Evolutionary conservation across 2,329 filamentous ascomycete species (phyloP).

Genomic region (Fusarium nurragi): DNA sequence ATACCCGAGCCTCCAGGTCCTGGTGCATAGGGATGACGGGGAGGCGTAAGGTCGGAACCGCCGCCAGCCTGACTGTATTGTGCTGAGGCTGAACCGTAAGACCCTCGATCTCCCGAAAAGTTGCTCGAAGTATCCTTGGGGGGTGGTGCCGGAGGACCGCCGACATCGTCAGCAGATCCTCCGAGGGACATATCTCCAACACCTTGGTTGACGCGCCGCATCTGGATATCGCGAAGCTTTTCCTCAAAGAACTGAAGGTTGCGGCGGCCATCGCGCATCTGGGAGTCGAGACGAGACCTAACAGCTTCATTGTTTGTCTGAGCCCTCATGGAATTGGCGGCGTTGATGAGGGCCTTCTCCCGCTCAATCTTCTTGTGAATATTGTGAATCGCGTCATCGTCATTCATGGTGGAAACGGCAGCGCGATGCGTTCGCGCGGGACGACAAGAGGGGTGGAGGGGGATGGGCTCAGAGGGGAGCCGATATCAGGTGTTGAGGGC

Average conservation of each 20-base stretch:
- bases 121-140: slow-evolving; percentile 72
- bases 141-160: slow-evolving; percentile 70
- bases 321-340: slow-evolving; percentile 92
- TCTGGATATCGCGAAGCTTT: slow-evolving; percentile 85
- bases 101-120: slow-evolving; percentile 61
- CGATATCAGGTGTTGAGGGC: slow-evolving; percentile 28
- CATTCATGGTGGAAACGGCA: slow-evolving; percentile 64
- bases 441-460: slow-evolving; percentile 38
- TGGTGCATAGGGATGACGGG: slow-evolving; percentile 78
- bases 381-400: slow-evolving; percentile 74
- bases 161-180: slow-evolving; percentile 53
- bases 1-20: slow-evolving; percentile 72
- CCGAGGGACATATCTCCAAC: slow-evolving; percentile 73
- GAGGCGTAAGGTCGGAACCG: slow-evolving; percentile 79
- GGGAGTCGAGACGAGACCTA: slow-evolving; percentile 87
- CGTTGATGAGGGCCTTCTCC: slow-evolving; percentile 94
- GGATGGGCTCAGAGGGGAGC: slow-evolving; percentile 20
- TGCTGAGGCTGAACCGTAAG: slow-evolving; percentile 65
- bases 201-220: slow-evolving; percentile 76
- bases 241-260: slow-evolving; percentile 98
- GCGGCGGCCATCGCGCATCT: slow-evolving; percentile 91
- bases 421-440: slow-evolving; percentile 54
- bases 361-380: slow-evolving; percentile 98
- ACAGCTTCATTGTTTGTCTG: slow-evolving; percentile 95
- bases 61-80: slow-evolving; percentile 68